Evolutionary conservation across 139 green algal genomes (phyloP).

Genomic region (Penium margaritaceum): DNA sequence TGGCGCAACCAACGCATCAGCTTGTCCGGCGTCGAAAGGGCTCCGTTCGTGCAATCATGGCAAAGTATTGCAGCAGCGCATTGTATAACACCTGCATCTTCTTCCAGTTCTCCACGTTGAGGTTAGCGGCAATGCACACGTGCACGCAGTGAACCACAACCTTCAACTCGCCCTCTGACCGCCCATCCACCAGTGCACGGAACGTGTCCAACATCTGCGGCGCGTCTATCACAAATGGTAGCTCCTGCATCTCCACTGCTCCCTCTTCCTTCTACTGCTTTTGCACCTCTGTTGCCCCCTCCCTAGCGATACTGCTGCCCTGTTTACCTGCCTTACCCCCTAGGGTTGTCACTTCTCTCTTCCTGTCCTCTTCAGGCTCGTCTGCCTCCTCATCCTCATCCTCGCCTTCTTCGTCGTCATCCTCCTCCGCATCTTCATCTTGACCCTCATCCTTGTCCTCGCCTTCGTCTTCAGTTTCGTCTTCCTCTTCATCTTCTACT

Average conservation of each 20-base stretch:
- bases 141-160: slow-evolving; percentile 67
- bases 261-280: slow-evolving; percentile 23
- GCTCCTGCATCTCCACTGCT: slow-evolving; percentile 42
- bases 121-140: slow-evolving; percentile 60
- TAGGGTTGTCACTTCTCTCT: slow-evolving; percentile 3
- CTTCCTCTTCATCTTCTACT: too few relatives aligned
- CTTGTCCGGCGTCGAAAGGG: slow-evolving; percentile 53
- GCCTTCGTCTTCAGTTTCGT: slow-evolving; percentile 31
- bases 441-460: neutral
- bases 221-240: slow-evolving; percentile 72
- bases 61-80: slow-evolving; percentile 85
- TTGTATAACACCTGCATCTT: slow-evolving; percentile 75
- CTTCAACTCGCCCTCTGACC: slow-evolving; percentile 54
- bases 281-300: slow-evolving; percentile 34
- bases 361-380: slow-evolving; percentile 34
- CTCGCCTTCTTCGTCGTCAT: slow-evolving; percentile 46
- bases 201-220: slow-evolving; percentile 69
- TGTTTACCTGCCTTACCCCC: slow-evolving; percentile 5
- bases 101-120: slow-evolving; percentile 64
- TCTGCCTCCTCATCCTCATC: slow-evolving; percentile 44
- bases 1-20: slow-evolving; percentile 64
- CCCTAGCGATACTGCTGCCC: slow-evolving; percentile 10
- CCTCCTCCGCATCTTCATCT: neutral
- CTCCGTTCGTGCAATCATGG: slow-evolving; percentile 51
- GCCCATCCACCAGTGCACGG: slow-evolving; percentile 47